These are phyloP conservation scores for Candida hispaniensis DNA, from an alignment of 805 yeast species.

Conservation along the genomic window DNA sequence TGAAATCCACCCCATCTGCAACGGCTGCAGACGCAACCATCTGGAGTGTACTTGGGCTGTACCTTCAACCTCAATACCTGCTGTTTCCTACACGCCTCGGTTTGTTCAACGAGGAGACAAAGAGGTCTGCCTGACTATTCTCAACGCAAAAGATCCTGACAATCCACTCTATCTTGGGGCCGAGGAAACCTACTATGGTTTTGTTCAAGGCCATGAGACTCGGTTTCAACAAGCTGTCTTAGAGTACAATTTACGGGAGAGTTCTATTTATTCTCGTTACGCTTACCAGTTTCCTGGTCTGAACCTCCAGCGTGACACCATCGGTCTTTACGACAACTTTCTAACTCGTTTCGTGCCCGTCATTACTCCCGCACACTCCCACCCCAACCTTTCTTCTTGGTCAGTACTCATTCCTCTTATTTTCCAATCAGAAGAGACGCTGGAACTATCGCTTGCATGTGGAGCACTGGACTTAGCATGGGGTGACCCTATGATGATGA, in stretches of 20 bases:
- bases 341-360: conserved; percentile 10
- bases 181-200: conserved; percentile 7
- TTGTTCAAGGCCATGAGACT: conserved; percentile 4
- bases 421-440: conserved; percentile 11
- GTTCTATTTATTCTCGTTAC: conserved; percentile 9
- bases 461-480: conserved; percentile 12
- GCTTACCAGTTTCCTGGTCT: conserved; percentile 9
- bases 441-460: conserved; percentile 11
- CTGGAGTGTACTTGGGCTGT: conserved; percentile 12
- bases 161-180: conserved; percentile 6
- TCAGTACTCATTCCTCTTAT: conserved; percentile 11
- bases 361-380: conserved; percentile 7
- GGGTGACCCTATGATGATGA: conserved; percentile 9
- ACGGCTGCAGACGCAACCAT: conserved; percentile 7
- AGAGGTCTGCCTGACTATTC: background rate
- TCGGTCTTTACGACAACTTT: conserved; percentile 6
- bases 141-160: conserved; percentile 1
- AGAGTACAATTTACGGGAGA: conserved; percentile 8
- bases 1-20: conserved; percentile 44
- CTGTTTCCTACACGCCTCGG: conserved; percentile 4
- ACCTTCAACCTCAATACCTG: conserved; percentile 6
- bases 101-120: background rate
- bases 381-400: conserved; percentile 11
- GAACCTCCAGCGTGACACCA: conserved; percentile 6
- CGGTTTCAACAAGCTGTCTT: conserved; percentile 6